These are phyloP conservation scores for Eucalyptus tenuipes DNA, from an alignment of 345 rosid genomes.

Conservation along the genomic window DNA sequence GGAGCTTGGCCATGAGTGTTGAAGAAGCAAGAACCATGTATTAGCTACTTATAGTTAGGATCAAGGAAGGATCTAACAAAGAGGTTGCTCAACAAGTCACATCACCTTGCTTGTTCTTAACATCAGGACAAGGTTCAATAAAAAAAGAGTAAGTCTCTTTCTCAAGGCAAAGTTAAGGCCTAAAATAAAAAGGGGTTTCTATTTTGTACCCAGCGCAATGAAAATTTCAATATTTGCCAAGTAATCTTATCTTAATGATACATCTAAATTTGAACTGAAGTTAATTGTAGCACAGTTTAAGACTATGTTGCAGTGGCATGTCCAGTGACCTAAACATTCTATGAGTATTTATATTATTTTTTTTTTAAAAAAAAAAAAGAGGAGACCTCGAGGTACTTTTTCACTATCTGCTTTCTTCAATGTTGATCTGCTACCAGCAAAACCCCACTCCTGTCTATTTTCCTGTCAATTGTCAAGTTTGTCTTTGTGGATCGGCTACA, in stretches of 20 bases:
- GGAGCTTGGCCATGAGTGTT: background rate
- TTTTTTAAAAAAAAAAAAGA: background rate
- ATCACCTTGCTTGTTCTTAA: background rate
- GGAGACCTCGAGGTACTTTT: background rate
- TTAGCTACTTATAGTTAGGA: background rate
- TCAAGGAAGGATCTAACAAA: background rate
- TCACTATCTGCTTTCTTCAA: background rate
- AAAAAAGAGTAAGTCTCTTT: background rate
- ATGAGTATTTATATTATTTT: background rate
- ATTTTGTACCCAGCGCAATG: background rate
- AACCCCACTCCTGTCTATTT: background rate
- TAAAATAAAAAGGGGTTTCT: background rate
- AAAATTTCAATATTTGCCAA: background rate
- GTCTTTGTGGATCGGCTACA: background rate
- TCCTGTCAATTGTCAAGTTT: background rate
- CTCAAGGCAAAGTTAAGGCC: background rate
- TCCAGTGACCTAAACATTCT: background rate
- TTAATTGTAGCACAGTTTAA: background rate
- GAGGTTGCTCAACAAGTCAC: background rate
- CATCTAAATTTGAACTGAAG: background rate
- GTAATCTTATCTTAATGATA: background rate
- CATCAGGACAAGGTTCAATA: background rate
- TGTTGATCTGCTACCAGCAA: background rate
- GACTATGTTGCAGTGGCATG: background rate
- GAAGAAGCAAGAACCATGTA: background rate